A percentile compares a stretch with the other conserved stretches of the same genome.
Conservation (phyloP, 2,329 filamentous ascomycete genomes). For the Xylaria arbuscula region DNA sequence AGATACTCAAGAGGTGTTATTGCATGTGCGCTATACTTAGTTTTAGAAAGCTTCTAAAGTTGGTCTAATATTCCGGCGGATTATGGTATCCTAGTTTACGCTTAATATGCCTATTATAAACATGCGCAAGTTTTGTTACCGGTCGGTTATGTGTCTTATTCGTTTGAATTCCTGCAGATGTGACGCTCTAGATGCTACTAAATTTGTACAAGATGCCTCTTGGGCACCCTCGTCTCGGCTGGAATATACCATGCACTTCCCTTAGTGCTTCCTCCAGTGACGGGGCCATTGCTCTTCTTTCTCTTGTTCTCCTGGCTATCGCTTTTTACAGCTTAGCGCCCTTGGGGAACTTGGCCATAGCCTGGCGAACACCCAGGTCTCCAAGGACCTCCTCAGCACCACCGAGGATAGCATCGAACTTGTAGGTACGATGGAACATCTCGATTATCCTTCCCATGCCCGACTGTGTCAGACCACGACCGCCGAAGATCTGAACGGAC, state of each 20-base stretch:
- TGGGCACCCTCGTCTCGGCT: neutral
- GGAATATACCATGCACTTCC: conserved; percentile 12
- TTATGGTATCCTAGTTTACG: conserved; percentile 29
- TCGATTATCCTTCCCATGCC: conserved; percentile 88
- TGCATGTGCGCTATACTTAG: conserved; percentile 29
- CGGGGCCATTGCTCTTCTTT: neutral
- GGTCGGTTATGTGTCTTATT: conserved; percentile 8
- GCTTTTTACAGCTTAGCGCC: conserved; percentile 72
- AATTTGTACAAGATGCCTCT: conserved; percentile 23
- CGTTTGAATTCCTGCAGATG: conserved; percentile 30
- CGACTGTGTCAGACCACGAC: conserved; percentile 79
- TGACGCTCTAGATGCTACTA: conserved; percentile 20
- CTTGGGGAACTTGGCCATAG: conserved; percentile 86
- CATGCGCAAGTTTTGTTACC: too few species aligned
- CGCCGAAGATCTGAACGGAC: conserved; percentile 86
- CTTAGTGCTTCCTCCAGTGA: neutral
- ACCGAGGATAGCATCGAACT: conserved; percentile 82
- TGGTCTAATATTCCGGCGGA: conserved; percentile 25
- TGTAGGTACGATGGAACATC: conserved; percentile 86
- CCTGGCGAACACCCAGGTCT: conserved; percentile 85
- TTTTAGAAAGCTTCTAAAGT: conserved; percentile 23
- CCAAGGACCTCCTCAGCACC: conserved; percentile 86
- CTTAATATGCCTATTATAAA: neutral
- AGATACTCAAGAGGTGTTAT: conserved; percentile 21
- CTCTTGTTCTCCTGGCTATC: neutral